phyloP scores from a whole-genome alignment of 768 basidiomycete species.

The Collybia sordida region DNA sequence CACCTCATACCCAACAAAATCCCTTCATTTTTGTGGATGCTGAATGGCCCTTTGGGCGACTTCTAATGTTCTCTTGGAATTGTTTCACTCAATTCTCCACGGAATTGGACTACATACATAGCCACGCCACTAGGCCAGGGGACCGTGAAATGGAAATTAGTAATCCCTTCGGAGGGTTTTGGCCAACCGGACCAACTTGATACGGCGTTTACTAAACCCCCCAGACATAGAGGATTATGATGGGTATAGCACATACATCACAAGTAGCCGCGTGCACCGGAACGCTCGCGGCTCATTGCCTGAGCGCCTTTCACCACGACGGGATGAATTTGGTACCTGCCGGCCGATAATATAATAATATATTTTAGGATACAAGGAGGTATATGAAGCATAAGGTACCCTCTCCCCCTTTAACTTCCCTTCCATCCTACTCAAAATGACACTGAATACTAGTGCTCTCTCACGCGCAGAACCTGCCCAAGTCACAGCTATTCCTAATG shows the following conservation, averaged over 20 bases:
- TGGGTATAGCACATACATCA: too few species aligned
- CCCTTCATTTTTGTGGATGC: slow-evolving; percentile 9
- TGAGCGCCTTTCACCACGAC: too few species aligned
- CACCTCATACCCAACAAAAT: too few species aligned
- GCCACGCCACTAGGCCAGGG: slow-evolving; percentile 18
- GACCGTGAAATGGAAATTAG: slow-evolving; percentile 23
- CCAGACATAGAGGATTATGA: too few species aligned
- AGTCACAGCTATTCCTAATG: slow-evolving; percentile 7
- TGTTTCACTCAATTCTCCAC: slow-evolving; percentile 20
- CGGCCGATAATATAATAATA: too few species aligned
- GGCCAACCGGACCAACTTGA: slow-evolving; percentile 23
- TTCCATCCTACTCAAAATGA: too few species aligned
- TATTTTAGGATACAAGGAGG: too few species aligned
- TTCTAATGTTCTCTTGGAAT: slow-evolving; percentile 33
- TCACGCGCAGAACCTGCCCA: background rate
- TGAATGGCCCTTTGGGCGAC: slow-evolving; percentile 34
- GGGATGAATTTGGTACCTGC: too few species aligned
- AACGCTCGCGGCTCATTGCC: too few species aligned
- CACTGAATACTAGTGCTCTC: background rate
- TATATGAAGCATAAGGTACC: too few species aligned
- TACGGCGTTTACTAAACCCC: slow-evolving; percentile 2
- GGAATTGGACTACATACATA: slow-evolving; percentile 23
- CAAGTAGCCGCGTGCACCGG: too few species aligned
- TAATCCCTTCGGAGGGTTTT: slow-evolving; percentile 24
- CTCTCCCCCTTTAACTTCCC: too few species aligned